Percentiles rank a stretch among this genome's conserved stretches.
These are phyloP conservation scores for Yarrowia divulgata DNA, from an alignment of 805 yeast species.

Conservation along the genomic window DNA sequence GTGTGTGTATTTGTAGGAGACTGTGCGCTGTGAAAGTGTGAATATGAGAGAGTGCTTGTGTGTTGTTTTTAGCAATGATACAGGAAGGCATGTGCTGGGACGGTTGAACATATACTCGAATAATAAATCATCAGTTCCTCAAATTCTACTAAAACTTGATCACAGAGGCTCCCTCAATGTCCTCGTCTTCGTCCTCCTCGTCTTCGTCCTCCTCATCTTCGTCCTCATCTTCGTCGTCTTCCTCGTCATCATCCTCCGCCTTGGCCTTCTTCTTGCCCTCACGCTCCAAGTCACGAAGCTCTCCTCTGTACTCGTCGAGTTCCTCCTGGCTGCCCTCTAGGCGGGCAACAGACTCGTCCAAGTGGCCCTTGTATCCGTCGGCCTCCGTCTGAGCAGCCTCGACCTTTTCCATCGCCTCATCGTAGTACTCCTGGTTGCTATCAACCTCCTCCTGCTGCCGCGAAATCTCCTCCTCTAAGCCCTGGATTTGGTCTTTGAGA, in stretches of 20 bases:
- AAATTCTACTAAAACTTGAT: constrained; percentile 4
- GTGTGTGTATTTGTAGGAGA: not conserved
- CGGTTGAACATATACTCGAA: too few relatives aligned
- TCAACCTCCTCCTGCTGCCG: constrained; percentile 5
- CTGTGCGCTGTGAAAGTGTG: too few relatives aligned
- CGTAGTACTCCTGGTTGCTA: constrained; percentile 4
- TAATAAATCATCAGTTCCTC: too few relatives aligned
- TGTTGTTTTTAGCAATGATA: too few relatives aligned
- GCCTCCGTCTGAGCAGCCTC: constrained; percentile 2
- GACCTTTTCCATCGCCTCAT: not conserved
- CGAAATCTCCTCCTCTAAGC: constrained; percentile 1
- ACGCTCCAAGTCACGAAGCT: not conserved
- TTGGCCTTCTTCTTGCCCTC: not conserved
- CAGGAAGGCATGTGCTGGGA: too few relatives aligned
- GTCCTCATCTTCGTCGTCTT: not conserved
- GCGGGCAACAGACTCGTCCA: constrained; percentile 10
- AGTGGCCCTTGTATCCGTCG: not conserved
- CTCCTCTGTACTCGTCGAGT: constrained; percentile 7
- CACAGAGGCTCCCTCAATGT: constrained; percentile 13
- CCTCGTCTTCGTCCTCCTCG: not conserved
- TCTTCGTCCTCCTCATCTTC: not conserved
- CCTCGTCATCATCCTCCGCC: not conserved
- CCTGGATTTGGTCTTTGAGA: constrained; percentile 10
- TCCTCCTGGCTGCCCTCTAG: constrained; percentile 17
- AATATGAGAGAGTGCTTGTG: too few relatives aligned